phyloP scores from a whole-genome alignment of 2,329 filamentous ascomycete species.

The Fusarium sp. region DNA sequence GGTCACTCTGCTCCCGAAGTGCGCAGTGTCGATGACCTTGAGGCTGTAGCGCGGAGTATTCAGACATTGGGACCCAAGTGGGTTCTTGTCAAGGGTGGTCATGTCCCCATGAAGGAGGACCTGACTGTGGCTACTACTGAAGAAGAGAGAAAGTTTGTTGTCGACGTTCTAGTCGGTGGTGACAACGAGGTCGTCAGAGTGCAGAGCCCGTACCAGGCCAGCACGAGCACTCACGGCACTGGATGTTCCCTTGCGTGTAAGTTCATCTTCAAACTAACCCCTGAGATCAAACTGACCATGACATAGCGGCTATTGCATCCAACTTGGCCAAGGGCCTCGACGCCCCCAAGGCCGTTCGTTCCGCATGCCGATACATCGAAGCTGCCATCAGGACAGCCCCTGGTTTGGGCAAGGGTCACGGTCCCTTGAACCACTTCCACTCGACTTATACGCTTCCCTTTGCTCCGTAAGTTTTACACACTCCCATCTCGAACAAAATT shows the following conservation, averaged over 20 bases:
- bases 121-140: constrained; percentile 68
- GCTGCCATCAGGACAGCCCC: constrained; percentile 75
- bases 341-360: constrained; percentile 70
- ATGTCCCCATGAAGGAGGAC: constrained; percentile 79
- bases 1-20: constrained; percentile 58
- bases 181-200: constrained; percentile 69
- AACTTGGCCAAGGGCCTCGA: constrained; percentile 72
- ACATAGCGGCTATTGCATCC: constrained; percentile 77
- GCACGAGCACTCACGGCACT: constrained; percentile 91
- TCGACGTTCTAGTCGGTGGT: constrained; percentile 80
- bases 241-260: constrained; percentile 92
- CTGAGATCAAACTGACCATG: not conserved
- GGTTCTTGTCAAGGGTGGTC: constrained; percentile 91
- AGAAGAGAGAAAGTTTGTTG: constrained; percentile 73
- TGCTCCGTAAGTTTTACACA: constrained; percentile 61
- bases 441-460: constrained; percentile 77
- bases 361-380: constrained; percentile 78
- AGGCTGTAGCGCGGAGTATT: constrained; percentile 74
- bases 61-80: constrained; percentile 78
- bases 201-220: constrained; percentile 77
- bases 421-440: constrained; percentile 84
- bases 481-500: not conserved
- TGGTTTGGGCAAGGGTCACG: constrained; percentile 73
- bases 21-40: constrained; percentile 72
- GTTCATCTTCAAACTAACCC: constrained; percentile 45